Base-by-base conservation (phyloP, 441 rosid genomes). In the Brassica balearica region DNA sequence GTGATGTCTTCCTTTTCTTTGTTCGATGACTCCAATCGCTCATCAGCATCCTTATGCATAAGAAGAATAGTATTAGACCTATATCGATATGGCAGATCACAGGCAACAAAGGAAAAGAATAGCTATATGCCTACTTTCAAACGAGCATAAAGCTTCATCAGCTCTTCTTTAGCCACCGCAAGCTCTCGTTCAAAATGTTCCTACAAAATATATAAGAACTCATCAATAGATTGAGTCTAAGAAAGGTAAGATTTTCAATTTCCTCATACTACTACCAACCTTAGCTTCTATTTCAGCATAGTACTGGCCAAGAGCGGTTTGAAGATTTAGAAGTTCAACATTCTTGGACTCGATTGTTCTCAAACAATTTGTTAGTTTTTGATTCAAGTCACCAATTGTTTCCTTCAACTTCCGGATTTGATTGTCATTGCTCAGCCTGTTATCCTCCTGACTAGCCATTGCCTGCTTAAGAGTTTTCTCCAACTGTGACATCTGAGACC, bases 291-390 rank as follows among this genome's bases (percentile, higher is more conserved):
- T 85, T 87, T 92, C 96, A 23, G 95, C 97, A 71, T 88, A 92
- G 74, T 92, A 92, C 87, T 92, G 96, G 67, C 98, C 98, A 74
- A 94, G 96, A 55, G 98, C 97, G 41, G 95, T 94, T 83, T 92
- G 97, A 79, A 92, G 97, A 85, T 94, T 92, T 74, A 81, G 78
- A 74, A 92, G 89, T 83, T 94, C 97, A 59, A 88, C 84, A 80
- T 92, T 86, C 81, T 92, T 89, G 34, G 87, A 81, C 66, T 92
- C 91, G 69, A 94, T 86, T 25, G 81, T 85, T 80, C 86, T 84
- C 82, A 86, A 80, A 83, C 85, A 90, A 69, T 82, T 86, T 38
- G 89, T 82, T 74, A 92, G 85, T 76, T 85, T 89, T 82, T 69
- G 83, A 78, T 91, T 86, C 85, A 91, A 81, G 78, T 87, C 93